Percentiles rank a stretch among this genome's conserved stretches.
phyloP scores from a whole-genome alignment of 73 alveolate species.

The Effrenium voratum region DNA sequence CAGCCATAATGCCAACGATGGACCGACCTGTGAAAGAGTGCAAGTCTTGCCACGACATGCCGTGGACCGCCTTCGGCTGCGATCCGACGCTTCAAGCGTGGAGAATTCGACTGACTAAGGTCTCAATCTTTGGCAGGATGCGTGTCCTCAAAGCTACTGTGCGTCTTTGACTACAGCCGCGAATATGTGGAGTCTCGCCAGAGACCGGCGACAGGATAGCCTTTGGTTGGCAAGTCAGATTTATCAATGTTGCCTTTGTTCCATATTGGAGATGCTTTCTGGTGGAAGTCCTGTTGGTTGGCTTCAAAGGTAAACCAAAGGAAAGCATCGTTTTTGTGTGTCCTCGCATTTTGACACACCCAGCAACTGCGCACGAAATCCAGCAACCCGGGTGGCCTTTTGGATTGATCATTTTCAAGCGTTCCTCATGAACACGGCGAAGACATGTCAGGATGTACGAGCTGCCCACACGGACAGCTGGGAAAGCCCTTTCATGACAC shows the following conservation, averaged over 20 bases:
- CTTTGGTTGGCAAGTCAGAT: background rate
- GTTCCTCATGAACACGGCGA: too few relatives aligned
- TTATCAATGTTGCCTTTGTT: background rate
- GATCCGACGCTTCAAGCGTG: background rate
- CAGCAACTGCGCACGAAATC: background rate
- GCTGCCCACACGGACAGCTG: too few relatives aligned
- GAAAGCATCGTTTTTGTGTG: background rate
- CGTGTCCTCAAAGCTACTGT: constrained; percentile 80
- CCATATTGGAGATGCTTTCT: background rate
- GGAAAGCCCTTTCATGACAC: too few relatives aligned
- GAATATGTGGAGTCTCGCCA: constrained; percentile 76
- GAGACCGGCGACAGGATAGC: background rate
- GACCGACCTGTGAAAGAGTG: too few relatives aligned
- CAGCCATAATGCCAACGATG: too few relatives aligned
- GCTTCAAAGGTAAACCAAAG: background rate
- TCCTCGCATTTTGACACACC: background rate
- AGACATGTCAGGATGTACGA: too few relatives aligned
- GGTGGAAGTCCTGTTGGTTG: background rate
- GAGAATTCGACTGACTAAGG: background rate
- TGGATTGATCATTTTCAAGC: too few relatives aligned
- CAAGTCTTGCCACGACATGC: too few relatives aligned
- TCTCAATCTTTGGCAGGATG: constrained; percentile 68
- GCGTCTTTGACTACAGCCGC: constrained; percentile 87
- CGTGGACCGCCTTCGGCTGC: too few relatives aligned
- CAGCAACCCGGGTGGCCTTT: too few relatives aligned